These are phyloP conservation scores for Davidsoniella virescens DNA, from an alignment of 2,329 filamentous ascomycete genomes.

Conservation along the genomic window DNA sequence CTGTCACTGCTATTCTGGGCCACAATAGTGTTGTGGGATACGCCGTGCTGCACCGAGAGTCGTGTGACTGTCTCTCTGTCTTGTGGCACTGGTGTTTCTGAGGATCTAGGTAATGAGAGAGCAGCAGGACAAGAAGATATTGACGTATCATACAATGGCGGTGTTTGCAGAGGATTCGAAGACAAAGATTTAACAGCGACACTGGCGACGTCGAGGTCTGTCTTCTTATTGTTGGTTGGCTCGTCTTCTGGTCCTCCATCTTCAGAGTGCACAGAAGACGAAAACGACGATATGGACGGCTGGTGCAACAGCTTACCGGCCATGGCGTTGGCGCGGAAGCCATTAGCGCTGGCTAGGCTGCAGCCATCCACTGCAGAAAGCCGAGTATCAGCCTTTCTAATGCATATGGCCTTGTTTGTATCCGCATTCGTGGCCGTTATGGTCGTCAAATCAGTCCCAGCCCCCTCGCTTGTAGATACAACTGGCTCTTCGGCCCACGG, in stretches of 20 bases:
- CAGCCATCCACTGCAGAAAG: not conserved
- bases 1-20: not conserved
- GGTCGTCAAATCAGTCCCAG: too few relatives aligned
- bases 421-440: too few relatives aligned
- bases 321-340: not conserved
- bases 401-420: too few relatives aligned
- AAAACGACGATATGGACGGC: slow-evolving; percentile 1
- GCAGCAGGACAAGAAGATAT: too few relatives aligned
- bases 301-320: slow-evolving; percentile 1
- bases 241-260: not conserved
- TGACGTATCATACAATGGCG: not conserved
- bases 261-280: not conserved
- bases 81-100: not conserved
- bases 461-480: not conserved
- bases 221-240: not conserved
- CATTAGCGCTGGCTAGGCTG: not conserved
- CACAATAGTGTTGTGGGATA: too few relatives aligned
- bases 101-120: not conserved
- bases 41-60: not conserved
- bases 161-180: not conserved
- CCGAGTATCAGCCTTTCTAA: too few relatives aligned
- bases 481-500: not conserved
- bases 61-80: slow-evolving; percentile 6
- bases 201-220: not conserved
- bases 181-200: not conserved